Percentiles rank a stretch among this genome's conserved stretches.
Evolutionary conservation across 768 basidiomycete genomes (phyloP).

Genomic region (Arthromyces matolae): DNA sequence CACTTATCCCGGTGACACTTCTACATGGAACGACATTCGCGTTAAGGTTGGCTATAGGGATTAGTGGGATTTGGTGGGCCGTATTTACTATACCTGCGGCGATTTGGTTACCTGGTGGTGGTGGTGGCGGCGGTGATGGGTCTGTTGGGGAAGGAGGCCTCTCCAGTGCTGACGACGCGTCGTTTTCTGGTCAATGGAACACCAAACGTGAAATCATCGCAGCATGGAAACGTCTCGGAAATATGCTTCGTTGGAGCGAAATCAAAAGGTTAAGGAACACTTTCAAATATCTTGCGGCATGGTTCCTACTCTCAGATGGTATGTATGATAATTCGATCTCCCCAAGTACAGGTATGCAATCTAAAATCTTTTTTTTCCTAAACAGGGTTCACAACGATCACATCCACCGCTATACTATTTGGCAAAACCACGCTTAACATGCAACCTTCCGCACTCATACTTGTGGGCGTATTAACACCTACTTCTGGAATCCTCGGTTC

Average conservation of each 20-base stretch:
- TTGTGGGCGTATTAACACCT: constrained; percentile 79
- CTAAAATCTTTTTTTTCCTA: not conserved
- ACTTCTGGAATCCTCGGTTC: constrained; percentile 79
- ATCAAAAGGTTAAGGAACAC: constrained; percentile 75
- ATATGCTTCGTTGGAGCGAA: constrained; percentile 71
- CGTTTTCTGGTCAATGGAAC: constrained; percentile 35
- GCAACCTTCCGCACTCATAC: constrained; percentile 69
- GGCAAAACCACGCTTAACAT: constrained; percentile 87
- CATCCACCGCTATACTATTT: constrained; percentile 88
- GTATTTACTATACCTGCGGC: constrained; percentile 76
- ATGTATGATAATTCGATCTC: constrained; percentile 13
- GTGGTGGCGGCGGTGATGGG: constrained; percentile 17
- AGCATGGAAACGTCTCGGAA: constrained; percentile 75
- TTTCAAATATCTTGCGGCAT: constrained; percentile 86
- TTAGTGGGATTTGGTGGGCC: constrained; percentile 89
- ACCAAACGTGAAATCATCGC: constrained; percentile 48
- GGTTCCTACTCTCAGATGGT: constrained; percentile 95
- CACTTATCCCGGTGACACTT: constrained; percentile 72
- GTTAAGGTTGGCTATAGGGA: constrained; percentile 76
- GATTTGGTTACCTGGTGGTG: constrained; percentile 59
- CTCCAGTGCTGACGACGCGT: too few relatives aligned
- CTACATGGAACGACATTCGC: constrained; percentile 76
- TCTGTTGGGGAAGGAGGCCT: too few relatives aligned
- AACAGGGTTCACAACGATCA: constrained; percentile 88
- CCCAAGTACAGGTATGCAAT: too few relatives aligned